Base-by-base conservation (phyloP, 176 grass and related monocot genomes). In the Paspalum vaginatum region DNA sequence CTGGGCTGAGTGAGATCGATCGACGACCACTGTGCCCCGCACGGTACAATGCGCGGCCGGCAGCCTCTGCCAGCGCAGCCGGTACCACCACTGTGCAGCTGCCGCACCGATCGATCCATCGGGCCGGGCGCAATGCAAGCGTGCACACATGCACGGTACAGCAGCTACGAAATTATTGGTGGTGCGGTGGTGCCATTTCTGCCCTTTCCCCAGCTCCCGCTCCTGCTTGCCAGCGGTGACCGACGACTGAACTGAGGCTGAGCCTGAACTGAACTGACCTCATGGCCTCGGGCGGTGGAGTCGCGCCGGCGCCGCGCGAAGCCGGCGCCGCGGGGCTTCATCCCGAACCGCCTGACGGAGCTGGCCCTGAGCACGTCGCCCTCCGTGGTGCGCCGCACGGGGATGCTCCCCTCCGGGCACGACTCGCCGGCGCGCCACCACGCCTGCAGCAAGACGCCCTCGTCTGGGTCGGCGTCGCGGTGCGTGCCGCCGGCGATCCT, bases 361-460 rank as follows among this genome's bases (percentile, higher is more conserved):
- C 74, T 93, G 16, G 91, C 93, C 40, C 93, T 72, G 72, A 93
- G 71, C 25, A 97, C 65, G 65, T 97, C 93, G 18, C 14, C 79
- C 60, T 97, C 83, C 55, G 75, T 83, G 13, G 91, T 83, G 50
- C 88, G 72, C 68, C 91, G 84, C 45, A 93, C 83, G 15, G 93
- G 91, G 25, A 97, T 64, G 1, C 83, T 85, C 57, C 86, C 91
- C n/a, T 87, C 84, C 1, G 93, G 93, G 44, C 93, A 97, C 5
- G 57, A 77, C 50, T 91, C 91, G 40, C 93, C 91, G 52, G 91
- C 76, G 40, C 32, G 57, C 38, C 51, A 79, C 93, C 93, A 97
- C 70, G n/a, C 55, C 79, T 97, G 93, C 55, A 16, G 81, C 73
- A 87, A 44, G 17, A 73, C 71, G 4, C 59, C 66, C 74, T 41